phyloP scores from a whole-genome alignment of 2,329 filamentous ascomycete genomes.

The Penicillium psychrosexuale region DNA sequence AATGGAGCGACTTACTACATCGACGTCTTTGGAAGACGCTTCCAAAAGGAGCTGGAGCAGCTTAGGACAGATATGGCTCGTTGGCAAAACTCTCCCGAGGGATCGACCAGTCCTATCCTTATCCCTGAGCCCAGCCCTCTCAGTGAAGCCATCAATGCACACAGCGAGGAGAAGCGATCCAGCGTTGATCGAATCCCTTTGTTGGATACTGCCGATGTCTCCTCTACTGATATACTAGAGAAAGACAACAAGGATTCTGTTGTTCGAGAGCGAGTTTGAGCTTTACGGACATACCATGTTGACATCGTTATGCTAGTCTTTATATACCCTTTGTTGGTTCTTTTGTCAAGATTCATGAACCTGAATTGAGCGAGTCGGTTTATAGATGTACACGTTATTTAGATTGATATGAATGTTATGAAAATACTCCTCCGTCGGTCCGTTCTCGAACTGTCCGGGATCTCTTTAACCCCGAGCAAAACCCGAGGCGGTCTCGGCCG shows the following conservation, averaged over 20 bases:
- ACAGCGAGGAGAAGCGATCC: constrained; percentile 20
- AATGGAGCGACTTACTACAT: constrained; percentile 98
- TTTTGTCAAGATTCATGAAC: neutral
- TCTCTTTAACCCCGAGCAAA: constrained; percentile 13
- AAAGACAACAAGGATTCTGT: constrained; percentile 8
- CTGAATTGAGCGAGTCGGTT: neutral
- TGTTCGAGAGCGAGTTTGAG: constrained; percentile 28
- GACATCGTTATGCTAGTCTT: neutral
- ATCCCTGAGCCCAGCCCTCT: constrained; percentile 23
- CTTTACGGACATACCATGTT: neutral
- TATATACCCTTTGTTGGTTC: constrained; percentile 5
- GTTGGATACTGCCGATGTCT: constrained; percentile 29
- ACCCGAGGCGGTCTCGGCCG: constrained; percentile 16
- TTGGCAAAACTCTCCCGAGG: constrained; percentile 62
- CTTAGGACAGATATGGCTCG: constrained; percentile 85
- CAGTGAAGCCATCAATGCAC: constrained; percentile 21
- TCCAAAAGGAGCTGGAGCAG: constrained; percentile 91
- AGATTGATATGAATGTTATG: neutral
- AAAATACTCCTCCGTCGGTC: neutral
- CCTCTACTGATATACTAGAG: constrained; percentile 27
- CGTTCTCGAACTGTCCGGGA: neutral
- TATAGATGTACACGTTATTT: neutral
- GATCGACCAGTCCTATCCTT: constrained; percentile 29
- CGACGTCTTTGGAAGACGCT: constrained; percentile 92
- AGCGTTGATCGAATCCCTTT: constrained; percentile 37